Evolutionary conservation across 495 filamentous ascomycete genomes (phyloP).

Genomic region (Talaromyces adpressus): DNA sequence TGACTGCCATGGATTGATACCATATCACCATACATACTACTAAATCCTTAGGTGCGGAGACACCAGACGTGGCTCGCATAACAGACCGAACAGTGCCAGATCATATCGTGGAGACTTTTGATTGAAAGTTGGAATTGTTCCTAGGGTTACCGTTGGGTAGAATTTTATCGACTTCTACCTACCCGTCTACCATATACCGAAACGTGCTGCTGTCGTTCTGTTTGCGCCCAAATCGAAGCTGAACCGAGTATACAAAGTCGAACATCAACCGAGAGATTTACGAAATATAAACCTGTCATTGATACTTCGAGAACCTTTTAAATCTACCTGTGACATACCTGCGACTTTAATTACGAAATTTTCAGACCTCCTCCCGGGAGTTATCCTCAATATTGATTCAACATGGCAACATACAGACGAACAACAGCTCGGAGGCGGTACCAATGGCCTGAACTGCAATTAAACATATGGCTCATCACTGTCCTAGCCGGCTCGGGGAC

Average conservation of each 20-base stretch:
- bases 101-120: not conserved
- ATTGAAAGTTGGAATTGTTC: not conserved
- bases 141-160: not conserved
- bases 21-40: not conserved
- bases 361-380: not conserved
- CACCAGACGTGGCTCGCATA: conserved; percentile 4
- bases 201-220: not conserved
- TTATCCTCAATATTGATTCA: not conserved
- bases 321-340: not conserved
- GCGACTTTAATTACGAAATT: not conserved
- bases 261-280: not conserved
- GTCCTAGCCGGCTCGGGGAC: conserved; percentile 72
- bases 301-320: not conserved
- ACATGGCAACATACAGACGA: conserved; percentile 6
- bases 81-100: not conserved
- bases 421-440: conserved; percentile 53
- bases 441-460: conserved; percentile 88
- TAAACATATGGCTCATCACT: conserved; percentile 88
- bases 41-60: not conserved
- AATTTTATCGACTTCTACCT: not conserved
- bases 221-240: not conserved
- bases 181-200: not conserved
- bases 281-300: not conserved
- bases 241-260: not conserved
- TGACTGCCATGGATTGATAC: not conserved